These are phyloP conservation scores for Trichomonas gallinae DNA, from an alignment of 208 protist genomes.

Conservation along the genomic window DNA sequence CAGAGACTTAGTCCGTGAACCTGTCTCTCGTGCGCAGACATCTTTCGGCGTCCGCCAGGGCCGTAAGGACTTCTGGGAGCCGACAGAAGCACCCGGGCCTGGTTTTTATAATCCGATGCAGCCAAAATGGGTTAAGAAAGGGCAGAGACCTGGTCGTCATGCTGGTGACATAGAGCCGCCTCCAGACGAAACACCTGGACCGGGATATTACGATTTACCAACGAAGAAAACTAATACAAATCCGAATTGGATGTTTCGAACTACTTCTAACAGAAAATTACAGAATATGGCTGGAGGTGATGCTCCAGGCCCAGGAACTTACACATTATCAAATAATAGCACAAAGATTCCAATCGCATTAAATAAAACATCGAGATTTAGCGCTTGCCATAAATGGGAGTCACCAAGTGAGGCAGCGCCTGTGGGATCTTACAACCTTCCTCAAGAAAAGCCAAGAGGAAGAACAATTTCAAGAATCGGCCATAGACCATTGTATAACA, in stretches of 20 bases:
- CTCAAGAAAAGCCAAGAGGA: not conserved
- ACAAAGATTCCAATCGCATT: not conserved
- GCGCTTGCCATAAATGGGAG: not conserved
- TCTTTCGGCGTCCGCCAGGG: not conserved
- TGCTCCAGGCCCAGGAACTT: not conserved
- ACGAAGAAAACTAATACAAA: not conserved
- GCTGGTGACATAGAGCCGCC: not conserved
- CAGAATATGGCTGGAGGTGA: not conserved
- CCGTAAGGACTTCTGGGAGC: not conserved
- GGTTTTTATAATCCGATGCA: not conserved
- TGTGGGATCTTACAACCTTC: not conserved
- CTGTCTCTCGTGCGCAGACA: not conserved
- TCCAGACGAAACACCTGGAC: not conserved
- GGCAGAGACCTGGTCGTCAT: not conserved
- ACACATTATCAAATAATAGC: not conserved
- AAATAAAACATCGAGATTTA: not conserved
- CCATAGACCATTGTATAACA: not conserved
- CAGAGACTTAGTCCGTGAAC: not conserved
- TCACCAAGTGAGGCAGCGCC: not conserved
- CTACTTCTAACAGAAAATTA: not conserved
- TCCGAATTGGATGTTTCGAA: not conserved
- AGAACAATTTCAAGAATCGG: not conserved
- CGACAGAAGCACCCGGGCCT: not conserved
- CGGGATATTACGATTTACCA: not conserved
- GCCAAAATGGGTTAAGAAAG: not conserved